Evolutionary conservation across 2,329 filamentous ascomycete genomes (phyloP), one percentile per base, ranked within the genome.

Genomic region (Talaromyces sp.): DNA sequence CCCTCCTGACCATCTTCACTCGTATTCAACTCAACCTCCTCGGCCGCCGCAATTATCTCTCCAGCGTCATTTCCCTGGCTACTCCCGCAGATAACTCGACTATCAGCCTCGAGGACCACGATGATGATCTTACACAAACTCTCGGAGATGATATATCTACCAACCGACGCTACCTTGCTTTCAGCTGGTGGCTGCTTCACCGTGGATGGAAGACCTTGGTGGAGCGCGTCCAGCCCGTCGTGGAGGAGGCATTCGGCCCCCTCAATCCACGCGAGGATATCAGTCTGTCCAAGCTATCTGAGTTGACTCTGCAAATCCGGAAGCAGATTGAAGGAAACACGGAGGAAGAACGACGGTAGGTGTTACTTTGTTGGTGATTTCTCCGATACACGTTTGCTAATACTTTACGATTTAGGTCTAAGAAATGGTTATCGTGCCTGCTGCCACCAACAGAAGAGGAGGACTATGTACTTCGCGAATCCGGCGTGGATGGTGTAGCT

Each of bases 151-250:
- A 99, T 72, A 97, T 96, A 63, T 92, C 97, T 72, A 96, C 91
- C 30, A 99, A 99, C 74, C 83, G 92, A 63, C 89, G 90, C 67
- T 99, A 97, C 69, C 80, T 99, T 44, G 95, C 92, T 36, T 96
- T 97, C 71, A 96, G 91, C 75, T 99, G 94, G 94, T 99, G 93
- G 92, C 78, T 99, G 42, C 80, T 99, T 43, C 93, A 99, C 74
- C 85, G 86, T 60, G 94, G 94, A 39, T 97, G 91, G 86, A 85
- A 86, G 60, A 85, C 91, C 52, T 77, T 97, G 51, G 88, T 91
- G 82, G 80, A 85, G 51, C 88, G 87, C 58, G 92, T 99, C 43
- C 86, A 91, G 68, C 77, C 80, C n/a, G 91, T 91, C 3, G 94
- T 99, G 20, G 87, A 88, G 63, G 88, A 95, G 48, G 89, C 93